phyloP scores from a whole-genome alignment of 2,329 filamentous ascomycete genomes.

The Huntiella abstrusa region DNA sequence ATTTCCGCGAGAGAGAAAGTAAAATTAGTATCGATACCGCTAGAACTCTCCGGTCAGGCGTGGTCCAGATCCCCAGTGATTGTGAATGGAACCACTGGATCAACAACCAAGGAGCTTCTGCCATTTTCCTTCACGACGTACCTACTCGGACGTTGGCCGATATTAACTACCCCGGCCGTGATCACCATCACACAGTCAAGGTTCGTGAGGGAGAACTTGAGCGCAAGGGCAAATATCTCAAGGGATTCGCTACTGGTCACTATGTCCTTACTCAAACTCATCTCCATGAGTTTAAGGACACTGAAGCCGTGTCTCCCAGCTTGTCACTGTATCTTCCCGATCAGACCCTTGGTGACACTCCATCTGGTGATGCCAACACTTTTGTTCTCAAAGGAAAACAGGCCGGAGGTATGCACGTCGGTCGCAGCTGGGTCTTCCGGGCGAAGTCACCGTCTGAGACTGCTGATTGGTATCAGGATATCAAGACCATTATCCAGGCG shows the following conservation, averaged over 20 bases:
- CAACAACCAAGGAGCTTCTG: slow-evolving; percentile 53
- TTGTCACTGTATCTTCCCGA: slow-evolving; percentile 94
- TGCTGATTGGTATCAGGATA: slow-evolving; percentile 91
- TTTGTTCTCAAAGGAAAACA: slow-evolving; percentile 95
- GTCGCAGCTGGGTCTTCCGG: slow-evolving; percentile 54
- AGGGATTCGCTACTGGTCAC: slow-evolving; percentile 94
- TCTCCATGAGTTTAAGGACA: slow-evolving; percentile 97
- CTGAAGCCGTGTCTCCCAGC: slow-evolving; percentile 74
- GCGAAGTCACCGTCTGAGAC: slow-evolving; percentile 73
- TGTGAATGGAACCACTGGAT: slow-evolving; percentile 68
- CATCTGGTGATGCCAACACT: slow-evolving; percentile 76
- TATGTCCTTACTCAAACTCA: slow-evolving; percentile 93
- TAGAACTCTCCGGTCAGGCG: slow-evolving; percentile 65
- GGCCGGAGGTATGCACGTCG: slow-evolving; percentile 77
- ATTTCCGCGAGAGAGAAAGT: slow-evolving; percentile 78
- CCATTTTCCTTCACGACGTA: slow-evolving; percentile 71
- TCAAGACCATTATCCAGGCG: slow-evolving; percentile 63
- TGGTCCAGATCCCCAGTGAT: slow-evolving; percentile 85
- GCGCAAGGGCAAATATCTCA: slow-evolving; percentile 96
- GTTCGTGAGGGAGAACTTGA: slow-evolving; percentile 82
- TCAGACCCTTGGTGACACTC: slow-evolving; percentile 78
- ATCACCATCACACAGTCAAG: slow-evolving; percentile 65
- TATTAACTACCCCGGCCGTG: slow-evolving; percentile 79
- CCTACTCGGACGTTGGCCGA: slow-evolving; percentile 61
- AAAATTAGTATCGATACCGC: slow-evolving; percentile 61